Percentiles rank a stretch among this genome's conserved stretches.
Conservation (phyloP, 306 rosid species). For the Inga oerstediana region DNA sequence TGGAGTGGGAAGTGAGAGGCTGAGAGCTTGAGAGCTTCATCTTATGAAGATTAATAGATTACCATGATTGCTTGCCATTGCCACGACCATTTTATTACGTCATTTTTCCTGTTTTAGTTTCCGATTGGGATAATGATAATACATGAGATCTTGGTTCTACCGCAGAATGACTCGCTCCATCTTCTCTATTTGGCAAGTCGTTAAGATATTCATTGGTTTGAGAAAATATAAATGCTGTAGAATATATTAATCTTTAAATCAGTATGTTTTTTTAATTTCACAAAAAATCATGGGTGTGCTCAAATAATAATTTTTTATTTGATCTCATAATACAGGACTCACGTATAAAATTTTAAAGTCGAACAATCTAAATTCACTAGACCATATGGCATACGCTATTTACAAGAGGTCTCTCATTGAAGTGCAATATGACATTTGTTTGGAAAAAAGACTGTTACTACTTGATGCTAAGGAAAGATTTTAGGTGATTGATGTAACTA, state of each 20-base stretch:
- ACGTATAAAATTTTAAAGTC: background rate
- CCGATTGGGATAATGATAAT: background rate
- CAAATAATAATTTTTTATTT: background rate
- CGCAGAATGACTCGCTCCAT: background rate
- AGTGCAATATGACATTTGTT: background rate
- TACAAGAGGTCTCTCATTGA: background rate
- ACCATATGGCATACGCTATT: background rate
- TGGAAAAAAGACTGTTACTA: background rate
- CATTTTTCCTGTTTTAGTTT: background rate
- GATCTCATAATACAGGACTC: background rate
- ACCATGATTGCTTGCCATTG: background rate
- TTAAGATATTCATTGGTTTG: background rate
- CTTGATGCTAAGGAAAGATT: background rate
- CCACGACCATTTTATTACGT: background rate
- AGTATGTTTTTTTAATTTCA: background rate
- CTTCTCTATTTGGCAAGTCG: background rate
- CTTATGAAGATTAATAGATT: slow-evolving; percentile 15
- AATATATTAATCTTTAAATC: background rate
- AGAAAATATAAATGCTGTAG: background rate
- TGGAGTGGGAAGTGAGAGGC: background rate
- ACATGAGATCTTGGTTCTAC: background rate
- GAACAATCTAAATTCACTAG: background rate
- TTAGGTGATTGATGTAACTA: background rate
- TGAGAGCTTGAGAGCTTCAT: slow-evolving; percentile 17
- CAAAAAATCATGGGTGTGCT: background rate